Evolutionary conservation across 31 red algal genomes (phyloP).

Genomic region (Pterothamnion heteromorphum): DNA sequence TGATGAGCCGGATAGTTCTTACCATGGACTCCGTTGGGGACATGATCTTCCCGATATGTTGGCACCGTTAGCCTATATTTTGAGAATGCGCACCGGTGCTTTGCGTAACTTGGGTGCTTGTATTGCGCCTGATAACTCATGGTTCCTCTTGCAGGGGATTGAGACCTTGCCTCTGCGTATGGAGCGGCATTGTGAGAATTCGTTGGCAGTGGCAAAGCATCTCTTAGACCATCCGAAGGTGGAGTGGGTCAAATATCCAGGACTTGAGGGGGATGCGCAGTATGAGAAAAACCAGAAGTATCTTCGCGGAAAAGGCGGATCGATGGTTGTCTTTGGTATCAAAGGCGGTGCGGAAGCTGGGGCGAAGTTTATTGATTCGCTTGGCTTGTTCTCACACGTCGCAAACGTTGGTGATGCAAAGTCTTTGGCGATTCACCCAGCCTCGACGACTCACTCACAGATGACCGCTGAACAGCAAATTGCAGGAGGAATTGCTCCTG

Average conservation of each 20-base stretch:
- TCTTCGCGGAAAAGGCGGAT: not conserved
- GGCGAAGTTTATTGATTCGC: not conserved
- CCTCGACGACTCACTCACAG: conserved; percentile 36
- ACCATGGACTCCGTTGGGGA: conserved; percentile 17
- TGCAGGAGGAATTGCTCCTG: not conserved
- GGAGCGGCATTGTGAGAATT: conserved; percentile 35
- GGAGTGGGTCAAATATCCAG: not conserved
- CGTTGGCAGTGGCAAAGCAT: conserved; percentile 9
- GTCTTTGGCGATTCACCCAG: conserved; percentile 38
- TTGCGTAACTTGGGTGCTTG: conserved; percentile 27
- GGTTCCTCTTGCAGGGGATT: conserved; percentile 1
- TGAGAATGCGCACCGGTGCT: not conserved
- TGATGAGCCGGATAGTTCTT: not conserved
- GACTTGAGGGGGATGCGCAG: not conserved
- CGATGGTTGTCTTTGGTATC: conserved; percentile 21
- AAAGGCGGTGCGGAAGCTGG: conserved; percentile 26
- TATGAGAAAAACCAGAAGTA: not conserved
- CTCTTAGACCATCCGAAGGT: not conserved
- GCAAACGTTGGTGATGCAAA: conserved; percentile 30
- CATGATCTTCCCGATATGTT: not conserved
- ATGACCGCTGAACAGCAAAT: not conserved
- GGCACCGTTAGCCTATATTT: not conserved
- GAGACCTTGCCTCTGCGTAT: conserved; percentile 44
- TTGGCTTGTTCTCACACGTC: conserved; percentile 20
- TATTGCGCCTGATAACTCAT: conserved; percentile 21